Evolutionary conservation across 768 basidiomycete species (phyloP).

Genomic region (Termitomyces sp.): DNA sequence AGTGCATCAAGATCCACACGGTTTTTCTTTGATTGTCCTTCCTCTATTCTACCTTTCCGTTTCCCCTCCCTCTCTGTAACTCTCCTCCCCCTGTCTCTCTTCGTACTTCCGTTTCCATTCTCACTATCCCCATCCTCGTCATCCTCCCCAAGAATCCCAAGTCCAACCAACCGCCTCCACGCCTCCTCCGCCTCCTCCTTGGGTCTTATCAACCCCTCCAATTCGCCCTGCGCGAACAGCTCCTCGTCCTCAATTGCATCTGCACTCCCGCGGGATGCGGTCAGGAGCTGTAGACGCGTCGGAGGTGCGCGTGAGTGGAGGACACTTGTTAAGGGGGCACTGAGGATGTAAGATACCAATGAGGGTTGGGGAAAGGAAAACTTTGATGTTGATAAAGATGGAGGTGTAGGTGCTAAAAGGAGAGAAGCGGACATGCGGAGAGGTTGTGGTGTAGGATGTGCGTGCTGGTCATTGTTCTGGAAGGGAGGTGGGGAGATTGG

Average conservation of each 20-base stretch:
- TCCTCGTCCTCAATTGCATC: conserved; percentile 63
- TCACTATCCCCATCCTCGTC: conserved; percentile 14
- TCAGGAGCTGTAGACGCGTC: conserved; percentile 65
- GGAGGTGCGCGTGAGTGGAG: conserved; percentile 32
- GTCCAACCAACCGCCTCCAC: conserved; percentile 28
- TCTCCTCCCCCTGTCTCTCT: not conserved
- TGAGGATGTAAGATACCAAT: conserved; percentile 46
- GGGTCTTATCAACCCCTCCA: conserved; percentile 57
- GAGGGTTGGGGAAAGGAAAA: conserved; percentile 10
- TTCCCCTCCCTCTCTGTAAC: not conserved
- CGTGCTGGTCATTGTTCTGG: not conserved
- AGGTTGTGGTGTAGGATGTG: not conserved
- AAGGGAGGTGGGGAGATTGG: not conserved
- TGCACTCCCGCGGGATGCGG: conserved; percentile 47
- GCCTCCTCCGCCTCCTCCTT: conserved; percentile 45
- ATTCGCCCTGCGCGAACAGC: conserved; percentile 64
- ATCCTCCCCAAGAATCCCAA: conserved; percentile 28
- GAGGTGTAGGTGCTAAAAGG: not conserved
- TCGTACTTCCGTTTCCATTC: conserved; percentile 5
- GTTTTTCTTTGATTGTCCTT: conserved; percentile 22
- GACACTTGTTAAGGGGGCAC: conserved; percentile 28
- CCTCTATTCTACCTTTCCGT: not conserved
- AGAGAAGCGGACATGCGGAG: not conserved
- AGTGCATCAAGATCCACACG: conserved; percentile 59
- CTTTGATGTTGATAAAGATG: not conserved